Evolutionary conservation across 768 basidiomycete species (phyloP).

Genomic region (Mycena rosella): DNA sequence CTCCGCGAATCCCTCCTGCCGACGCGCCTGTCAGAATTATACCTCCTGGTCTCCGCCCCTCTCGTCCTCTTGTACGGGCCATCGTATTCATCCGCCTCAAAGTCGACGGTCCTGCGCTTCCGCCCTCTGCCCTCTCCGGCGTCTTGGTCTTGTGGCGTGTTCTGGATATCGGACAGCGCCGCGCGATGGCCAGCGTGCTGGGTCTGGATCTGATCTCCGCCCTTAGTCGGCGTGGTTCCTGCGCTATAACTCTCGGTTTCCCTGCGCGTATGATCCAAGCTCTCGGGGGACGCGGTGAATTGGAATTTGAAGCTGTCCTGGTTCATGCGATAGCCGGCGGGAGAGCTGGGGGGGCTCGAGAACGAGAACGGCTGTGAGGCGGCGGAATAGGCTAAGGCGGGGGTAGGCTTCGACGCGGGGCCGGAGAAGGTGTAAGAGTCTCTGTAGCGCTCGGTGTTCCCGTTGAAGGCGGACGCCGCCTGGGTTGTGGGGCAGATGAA

Average conservation of each 20-base stretch:
- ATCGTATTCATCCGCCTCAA: constrained; percentile 5
- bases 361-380: neutral
- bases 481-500: constrained; percentile 27
- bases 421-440: constrained; percentile 31
- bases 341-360: constrained; percentile 13
- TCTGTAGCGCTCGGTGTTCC: constrained; percentile 15
- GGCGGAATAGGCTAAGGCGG: too few relatives aligned
- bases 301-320: constrained; percentile 1
- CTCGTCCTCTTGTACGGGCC: constrained; percentile 19
- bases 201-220: neutral
- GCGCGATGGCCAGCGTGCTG: neutral
- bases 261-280: constrained; percentile 10
- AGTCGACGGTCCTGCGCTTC: constrained; percentile 18
- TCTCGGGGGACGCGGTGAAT: constrained; percentile 19
- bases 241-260: neutral
- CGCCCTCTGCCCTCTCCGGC: constrained; percentile 7
- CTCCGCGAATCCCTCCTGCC: constrained; percentile 8
- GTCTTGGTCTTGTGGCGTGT: constrained; percentile 9
- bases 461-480: constrained; percentile 29
- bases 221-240: constrained; percentile 10
- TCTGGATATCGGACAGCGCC: constrained; percentile 15
- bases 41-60: neutral
- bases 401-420: neutral
- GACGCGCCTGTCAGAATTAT: neutral
- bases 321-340: neutral